Conservation (phyloP, 2,329 filamentous ascomycete species). For the Cladosporium phlei region DNA sequence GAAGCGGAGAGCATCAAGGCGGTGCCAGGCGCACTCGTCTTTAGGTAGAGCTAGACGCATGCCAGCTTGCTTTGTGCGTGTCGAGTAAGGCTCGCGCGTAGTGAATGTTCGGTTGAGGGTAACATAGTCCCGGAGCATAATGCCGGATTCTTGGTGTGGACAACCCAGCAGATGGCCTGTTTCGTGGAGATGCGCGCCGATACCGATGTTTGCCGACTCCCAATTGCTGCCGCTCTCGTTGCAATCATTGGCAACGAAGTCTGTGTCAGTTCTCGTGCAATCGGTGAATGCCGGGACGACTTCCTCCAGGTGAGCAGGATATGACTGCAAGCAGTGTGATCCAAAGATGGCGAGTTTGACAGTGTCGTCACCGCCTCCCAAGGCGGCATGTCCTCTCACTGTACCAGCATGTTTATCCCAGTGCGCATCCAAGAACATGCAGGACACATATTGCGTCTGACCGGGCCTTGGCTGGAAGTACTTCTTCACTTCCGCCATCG, state of each 20-base stretch:
- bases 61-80: slow-evolving; percentile 77
- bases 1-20: slow-evolving; percentile 82
- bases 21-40: slow-evolving; percentile 89
- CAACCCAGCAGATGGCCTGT: slow-evolving; percentile 86
- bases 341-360: slow-evolving; percentile 85
- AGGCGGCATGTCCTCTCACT: slow-evolving; percentile 74
- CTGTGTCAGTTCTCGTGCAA: slow-evolving; percentile 81
- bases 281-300: slow-evolving; percentile 84
- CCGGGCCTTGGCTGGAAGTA: slow-evolving; percentile 71
- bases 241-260: slow-evolving; percentile 76
- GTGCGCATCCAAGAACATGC: slow-evolving; percentile 78
- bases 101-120: slow-evolving; percentile 79
- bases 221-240: slow-evolving; percentile 85
- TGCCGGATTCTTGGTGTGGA: slow-evolving; percentile 80
- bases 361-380: slow-evolving; percentile 70
- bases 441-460: slow-evolving; percentile 84
- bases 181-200: slow-evolving; percentile 89
- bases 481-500: slow-evolving; percentile 68
- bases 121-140: slow-evolving; percentile 88
- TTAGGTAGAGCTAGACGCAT: slow-evolving; percentile 64
- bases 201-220: slow-evolving; percentile 92
- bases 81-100: slow-evolving; percentile 77
- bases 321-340: slow-evolving; percentile 86
- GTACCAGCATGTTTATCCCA: slow-evolving; percentile 71
- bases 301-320: slow-evolving; percentile 83